Evolutionary conservation across 805 yeast genomes (phyloP), one percentile per base, ranked within the genome.

Genomic region (Candida coleopterorum): DNA sequence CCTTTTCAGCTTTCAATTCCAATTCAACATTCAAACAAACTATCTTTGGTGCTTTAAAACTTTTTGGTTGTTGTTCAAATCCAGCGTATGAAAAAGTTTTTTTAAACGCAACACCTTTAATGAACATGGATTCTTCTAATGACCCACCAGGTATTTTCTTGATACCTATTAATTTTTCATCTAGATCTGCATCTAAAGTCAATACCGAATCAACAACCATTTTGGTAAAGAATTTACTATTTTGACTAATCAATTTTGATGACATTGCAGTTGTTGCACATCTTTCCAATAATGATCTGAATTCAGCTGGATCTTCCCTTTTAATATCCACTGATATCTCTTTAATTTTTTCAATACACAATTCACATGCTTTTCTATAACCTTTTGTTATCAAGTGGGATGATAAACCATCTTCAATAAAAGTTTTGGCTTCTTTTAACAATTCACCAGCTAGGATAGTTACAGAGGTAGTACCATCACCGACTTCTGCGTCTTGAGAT

Each of bases 251-350:
- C 49, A 93, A 70, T 57, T 93, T 93, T 16, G 97, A 88, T 10
- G 95, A 82, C 97, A 93, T 93, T 29, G 98, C 97, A 6, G 99
- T 93, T 44, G 79, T 79, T 9, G 99, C 98, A 65, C 97, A 89
- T 62, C 88, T 79, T 56, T 84, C 93, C 47, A 90, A 71, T 48
- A 89, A 68, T 30, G 78, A 80, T 55, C 95, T 77, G 58, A 81
- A 80, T 45, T 62, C 67, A 4, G 4, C 29, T 6, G 50, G 47
- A 48, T 79, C 78, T 27, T 68, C 71, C 38, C 68, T 70, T 29
- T 74, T 60, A 38, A 89, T 74, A 45, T 79, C 80, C 22, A 85
- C 82, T 24, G 94, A 82, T 34, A 90, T 60, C 55, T 86, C 94
- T 41, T 71, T 68, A 42, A 93, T 74, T 50, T 74, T 80, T 29